Evolutionary conservation across 208 protist genomes (phyloP), one percentile per base, ranked within the genome.

Genomic region (Tritrichomonas musculus): DNA sequence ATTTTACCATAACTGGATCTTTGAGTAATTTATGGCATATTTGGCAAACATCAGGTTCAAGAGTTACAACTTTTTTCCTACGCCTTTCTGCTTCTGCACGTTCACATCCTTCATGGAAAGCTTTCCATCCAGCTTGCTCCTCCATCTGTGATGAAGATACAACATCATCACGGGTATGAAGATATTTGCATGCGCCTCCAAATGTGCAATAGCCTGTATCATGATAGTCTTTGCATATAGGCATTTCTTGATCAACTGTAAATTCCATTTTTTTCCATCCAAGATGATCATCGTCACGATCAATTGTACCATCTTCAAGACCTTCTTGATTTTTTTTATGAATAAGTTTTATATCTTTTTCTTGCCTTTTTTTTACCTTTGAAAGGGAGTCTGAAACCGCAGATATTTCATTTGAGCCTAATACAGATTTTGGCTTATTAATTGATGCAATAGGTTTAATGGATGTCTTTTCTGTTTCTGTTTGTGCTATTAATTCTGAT

Each of bases 141-240:
- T 88, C 77, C 14, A 60, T 1, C 25, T 88, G 41, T 3, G 33
- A 53, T 53, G 77, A 2, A 41, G 30, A 36, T 39, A 47, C 17
- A 39, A 57, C 5, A 53, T 49, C 47, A 39, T 88, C 77, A 20
- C 77, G 41, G 33, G 47, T 88, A 50, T 88, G 77, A 36, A 57
- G 3, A 57, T 44, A 88, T 57, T 88, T 88, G 17, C 77, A 88
- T 33, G 77, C 77, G 14, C 47, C 44, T 39, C 77, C 77, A 33
- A 53, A 88, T 22, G 77, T 88, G 27, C 77, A 88, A 57, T 88
- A 88, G 1, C 77, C 77, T 33, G 77, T 88, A 33, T 88, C 47
- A 50, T 39, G 47, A 27, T 57, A 88, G 39, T 88, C 77, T 88
- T 88, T 88, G 27, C 77, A 88, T 30, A 88, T 57, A 41, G 14